Evolutionary conservation across 257 asterid genomes (phyloP).

Genomic region (Scutellaria barbata): DNA sequence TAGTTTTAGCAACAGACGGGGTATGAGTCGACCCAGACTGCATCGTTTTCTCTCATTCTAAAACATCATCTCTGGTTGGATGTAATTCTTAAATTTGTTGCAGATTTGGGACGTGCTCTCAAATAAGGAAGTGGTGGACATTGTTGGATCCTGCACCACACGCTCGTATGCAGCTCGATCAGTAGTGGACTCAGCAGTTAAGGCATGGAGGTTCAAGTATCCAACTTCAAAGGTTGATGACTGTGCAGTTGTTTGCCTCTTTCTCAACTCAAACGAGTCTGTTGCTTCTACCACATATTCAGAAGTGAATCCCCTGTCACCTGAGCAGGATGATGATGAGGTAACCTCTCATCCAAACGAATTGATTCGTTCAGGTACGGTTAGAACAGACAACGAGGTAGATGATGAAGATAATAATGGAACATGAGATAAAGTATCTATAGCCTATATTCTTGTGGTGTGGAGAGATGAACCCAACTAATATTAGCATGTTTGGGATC

Average conservation of each 20-base stretch:
- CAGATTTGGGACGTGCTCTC: constrained; percentile 75
- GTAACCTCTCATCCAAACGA: constrained; percentile 26
- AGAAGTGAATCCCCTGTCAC: constrained; percentile 26
- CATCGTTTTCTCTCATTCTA: not conserved
- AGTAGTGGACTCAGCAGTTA: constrained; percentile 53
- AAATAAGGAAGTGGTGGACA: constrained; percentile 56
- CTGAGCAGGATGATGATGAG: constrained; percentile 21
- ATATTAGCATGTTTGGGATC: constrained; percentile 47
- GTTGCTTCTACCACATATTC: constrained; percentile 28
- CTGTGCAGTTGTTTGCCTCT: constrained; percentile 71
- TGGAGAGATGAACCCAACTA: constrained; percentile 40
- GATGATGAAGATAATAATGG: constrained; percentile 22
- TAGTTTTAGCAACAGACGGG: constrained; percentile 76
- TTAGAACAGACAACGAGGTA: constrained; percentile 23
- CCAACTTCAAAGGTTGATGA: constrained; percentile 69
- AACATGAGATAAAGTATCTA: not conserved
- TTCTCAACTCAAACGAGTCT: constrained; percentile 48
- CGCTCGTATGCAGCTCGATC: constrained; percentile 55
- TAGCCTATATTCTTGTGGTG: not conserved
- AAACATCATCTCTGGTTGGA: not conserved
- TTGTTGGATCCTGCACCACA: constrained; percentile 52
- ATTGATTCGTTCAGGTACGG: constrained; percentile 36
- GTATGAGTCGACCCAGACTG: constrained; percentile 30
- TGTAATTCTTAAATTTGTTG: constrained; percentile 1
- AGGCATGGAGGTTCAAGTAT: constrained; percentile 50